phyloP scores from a whole-genome alignment of 2,329 filamentous ascomycete genomes.

The Fusarium dlaminii region DNA sequence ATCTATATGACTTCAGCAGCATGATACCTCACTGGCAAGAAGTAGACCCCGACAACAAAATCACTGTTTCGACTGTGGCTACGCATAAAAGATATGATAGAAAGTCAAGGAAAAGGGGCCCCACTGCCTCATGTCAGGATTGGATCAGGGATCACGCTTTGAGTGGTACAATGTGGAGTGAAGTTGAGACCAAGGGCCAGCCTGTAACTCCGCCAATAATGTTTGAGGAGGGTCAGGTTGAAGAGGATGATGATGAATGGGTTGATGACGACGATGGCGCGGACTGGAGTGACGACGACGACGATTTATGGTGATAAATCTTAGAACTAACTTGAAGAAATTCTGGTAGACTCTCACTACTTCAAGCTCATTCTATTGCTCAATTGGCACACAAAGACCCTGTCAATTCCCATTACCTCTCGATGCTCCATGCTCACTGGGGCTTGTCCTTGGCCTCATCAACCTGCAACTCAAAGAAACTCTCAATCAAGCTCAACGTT shows the following conservation, averaged over 20 bases:
- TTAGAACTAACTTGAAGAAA: not conserved
- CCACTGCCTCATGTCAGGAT: not conserved
- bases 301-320: not conserved
- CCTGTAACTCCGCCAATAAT: not conserved
- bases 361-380: too few species aligned
- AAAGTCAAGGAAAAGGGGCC: not conserved
- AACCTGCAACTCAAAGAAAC: not conserved
- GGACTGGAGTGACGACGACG: not conserved
- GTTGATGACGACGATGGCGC: not conserved
- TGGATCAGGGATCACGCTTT: slow-evolving; percentile 17
- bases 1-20: not conserved
- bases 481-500: slow-evolving; percentile 5
- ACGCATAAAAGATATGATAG: not conserved
- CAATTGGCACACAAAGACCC: too few species aligned
- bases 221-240: not conserved
- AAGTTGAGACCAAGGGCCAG: not conserved
- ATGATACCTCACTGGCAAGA: not conserved
- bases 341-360: not conserved
- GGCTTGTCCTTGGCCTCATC: not conserved
- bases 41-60: not conserved
- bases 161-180: slow-evolving; percentile 8
- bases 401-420: fast-evolving
- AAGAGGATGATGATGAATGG: not conserved
- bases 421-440: not conserved
- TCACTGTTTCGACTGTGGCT: not conserved